A percentile compares a stretch with the other conserved stretches of the same genome.
Conservation (phyloP, 257 asterid species). For the Fraxinus cuspidata region DNA sequence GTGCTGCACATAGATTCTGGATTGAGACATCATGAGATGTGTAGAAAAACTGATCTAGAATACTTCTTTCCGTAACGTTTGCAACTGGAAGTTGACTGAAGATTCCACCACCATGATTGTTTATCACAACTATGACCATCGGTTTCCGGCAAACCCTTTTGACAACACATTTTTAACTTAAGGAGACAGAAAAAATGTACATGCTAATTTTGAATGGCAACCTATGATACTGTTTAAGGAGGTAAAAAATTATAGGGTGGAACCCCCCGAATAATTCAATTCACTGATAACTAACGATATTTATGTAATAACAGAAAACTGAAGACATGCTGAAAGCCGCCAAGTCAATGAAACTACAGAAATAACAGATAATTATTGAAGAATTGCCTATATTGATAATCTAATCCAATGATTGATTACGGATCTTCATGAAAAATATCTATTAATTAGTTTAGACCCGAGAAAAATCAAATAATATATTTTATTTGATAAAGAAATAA, state of each 20-base stretch:
- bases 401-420: neutral
- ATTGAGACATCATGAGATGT: conserved; percentile 84
- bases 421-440: neutral
- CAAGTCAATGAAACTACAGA: neutral
- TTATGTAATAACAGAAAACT: neutral
- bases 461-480: neutral
- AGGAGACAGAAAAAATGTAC: conserved; percentile 7
- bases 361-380: neutral
- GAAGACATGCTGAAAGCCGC: neutral
- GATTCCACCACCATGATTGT: conserved; percentile 97
- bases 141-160: conserved; percentile 78
- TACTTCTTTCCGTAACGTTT: conserved; percentile 48
- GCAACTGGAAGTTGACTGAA: conserved; percentile 95
- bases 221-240: neutral
- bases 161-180: conserved; percentile 11
- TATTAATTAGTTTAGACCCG: neutral
- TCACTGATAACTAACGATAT: neutral
- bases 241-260: neutral
- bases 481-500: neutral
- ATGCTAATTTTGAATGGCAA: neutral
- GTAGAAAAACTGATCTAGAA: conserved; percentile 84
- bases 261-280: neutral
- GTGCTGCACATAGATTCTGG: conserved; percentile 73
- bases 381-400: neutral
- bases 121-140: conserved; percentile 73